A percentile compares a stretch with the other conserved stretches of the same genome.
Evolutionary conservation across 1,284 basidiomycete genomes (phyloP).

Genomic region (Austroboletus novae-zelandiae): DNA sequence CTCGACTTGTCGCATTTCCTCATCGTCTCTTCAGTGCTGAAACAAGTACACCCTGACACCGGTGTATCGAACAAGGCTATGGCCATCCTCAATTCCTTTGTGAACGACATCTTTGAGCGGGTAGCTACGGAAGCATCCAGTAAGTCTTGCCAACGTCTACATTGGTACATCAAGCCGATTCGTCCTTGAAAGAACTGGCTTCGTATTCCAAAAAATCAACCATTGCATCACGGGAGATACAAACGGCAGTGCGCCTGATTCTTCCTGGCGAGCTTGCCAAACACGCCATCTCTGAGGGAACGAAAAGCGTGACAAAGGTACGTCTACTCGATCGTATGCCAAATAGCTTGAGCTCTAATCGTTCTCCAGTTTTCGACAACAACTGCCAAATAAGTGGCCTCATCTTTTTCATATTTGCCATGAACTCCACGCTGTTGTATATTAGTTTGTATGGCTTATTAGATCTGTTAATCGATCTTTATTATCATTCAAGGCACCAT

Average conservation of each 20-base stretch:
- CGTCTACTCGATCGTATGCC: conserved; percentile 9
- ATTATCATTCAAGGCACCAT: neutral
- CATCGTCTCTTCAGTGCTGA: conserved; percentile 58
- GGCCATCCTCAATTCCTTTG: conserved; percentile 76
- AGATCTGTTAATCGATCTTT: conserved; percentile 29
- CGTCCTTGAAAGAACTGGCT: conserved; percentile 52
- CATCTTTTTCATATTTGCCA: conserved; percentile 10
- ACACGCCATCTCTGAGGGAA: conserved; percentile 76
- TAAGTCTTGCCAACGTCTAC: conserved; percentile 15
- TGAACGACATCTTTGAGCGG: conserved; percentile 75
- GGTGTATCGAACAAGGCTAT: conserved; percentile 84
- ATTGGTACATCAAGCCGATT: conserved; percentile 1
- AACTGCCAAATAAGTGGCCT: conserved; percentile 35
- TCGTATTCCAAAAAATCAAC: conserved; percentile 81
- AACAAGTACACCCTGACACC: conserved; percentile 78
- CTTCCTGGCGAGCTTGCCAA: conserved; percentile 70
- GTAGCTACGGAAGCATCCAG: conserved; percentile 76
- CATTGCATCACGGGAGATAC: conserved; percentile 80
- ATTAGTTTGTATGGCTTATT: conserved; percentile 31
- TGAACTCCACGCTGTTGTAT: conserved; percentile 26
- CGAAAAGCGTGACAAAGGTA: conserved; percentile 52
- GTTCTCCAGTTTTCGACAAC: conserved; percentile 40
- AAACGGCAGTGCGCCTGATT: conserved; percentile 76
- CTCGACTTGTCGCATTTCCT: conserved; percentile 32
- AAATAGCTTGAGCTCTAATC: conserved; percentile 13